Percentiles rank a stretch among this genome's conserved stretches.
These are phyloP conservation scores for Cladosporium halotolerans DNA, from an alignment of 2,329 filamentous ascomycete genomes.

Conservation along the genomic window DNA sequence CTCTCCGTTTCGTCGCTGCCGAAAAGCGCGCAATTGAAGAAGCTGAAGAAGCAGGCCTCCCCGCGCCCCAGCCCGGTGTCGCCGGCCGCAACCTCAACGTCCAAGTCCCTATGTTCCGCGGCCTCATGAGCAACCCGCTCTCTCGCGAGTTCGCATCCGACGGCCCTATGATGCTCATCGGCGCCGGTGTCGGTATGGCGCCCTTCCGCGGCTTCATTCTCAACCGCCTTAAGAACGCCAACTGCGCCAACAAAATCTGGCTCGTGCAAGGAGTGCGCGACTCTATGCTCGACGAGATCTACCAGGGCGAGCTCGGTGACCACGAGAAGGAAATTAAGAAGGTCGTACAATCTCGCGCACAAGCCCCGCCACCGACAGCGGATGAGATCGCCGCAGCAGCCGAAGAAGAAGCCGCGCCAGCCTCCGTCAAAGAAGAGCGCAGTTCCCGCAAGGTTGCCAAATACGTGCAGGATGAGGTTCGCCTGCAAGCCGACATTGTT, in stretches of 20 bases:
- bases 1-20: slow-evolving; percentile 63
- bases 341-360: slow-evolving; percentile 42
- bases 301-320: slow-evolving; percentile 92
- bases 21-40: slow-evolving; percentile 52
- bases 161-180: slow-evolving; percentile 95
- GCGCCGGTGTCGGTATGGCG: slow-evolving; percentile 91
- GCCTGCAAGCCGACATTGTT: slow-evolving; percentile 86
- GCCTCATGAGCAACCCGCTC: slow-evolving; percentile 93
- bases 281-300: slow-evolving; percentile 88
- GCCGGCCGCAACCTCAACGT: slow-evolving; percentile 49
- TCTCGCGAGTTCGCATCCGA: slow-evolving; percentile 87
- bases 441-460: slow-evolving; percentile 60
- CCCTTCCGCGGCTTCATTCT: slow-evolving; percentile 98
- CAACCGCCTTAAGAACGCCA: slow-evolving; percentile 84
- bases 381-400: slow-evolving; percentile 22
- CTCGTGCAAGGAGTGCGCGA: slow-evolving; percentile 92
- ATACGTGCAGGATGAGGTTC: slow-evolving; percentile 95
- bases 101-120: slow-evolving; percentile 93
- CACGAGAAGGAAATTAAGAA: slow-evolving; percentile 59
- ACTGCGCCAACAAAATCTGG: slow-evolving; percentile 97
- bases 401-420: slow-evolving; percentile 53
- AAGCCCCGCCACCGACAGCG: slow-evolving; percentile 20
- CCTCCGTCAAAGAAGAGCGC: slow-evolving; percentile 7
- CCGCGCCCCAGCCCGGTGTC: slow-evolving; percentile 30
- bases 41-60: slow-evolving; percentile 35